Evolutionary conservation across 305 asterid genomes (phyloP).

Genomic region (Fraxinus ornus): DNA sequence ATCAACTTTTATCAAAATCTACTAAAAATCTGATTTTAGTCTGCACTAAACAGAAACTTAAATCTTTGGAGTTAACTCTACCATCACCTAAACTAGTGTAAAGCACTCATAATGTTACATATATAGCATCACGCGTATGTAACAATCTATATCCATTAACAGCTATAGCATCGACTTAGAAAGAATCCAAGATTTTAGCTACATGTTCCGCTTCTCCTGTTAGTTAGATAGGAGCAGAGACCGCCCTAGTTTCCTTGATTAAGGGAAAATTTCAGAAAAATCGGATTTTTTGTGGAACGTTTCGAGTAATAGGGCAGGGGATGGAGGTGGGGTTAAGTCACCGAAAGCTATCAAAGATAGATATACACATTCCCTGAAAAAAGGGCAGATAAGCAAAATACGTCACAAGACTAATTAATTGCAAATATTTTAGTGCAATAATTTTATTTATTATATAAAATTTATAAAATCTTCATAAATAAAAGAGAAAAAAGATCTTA

Average conservation of each 20-base stretch:
- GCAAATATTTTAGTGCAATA: background rate
- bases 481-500: conserved; percentile 27
- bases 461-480: conserved; percentile 4
- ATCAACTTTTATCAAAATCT: too few species aligned
- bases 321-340: background rate
- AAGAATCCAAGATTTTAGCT: background rate
- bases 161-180: background rate
- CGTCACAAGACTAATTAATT: conserved; percentile 28
- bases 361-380: background rate
- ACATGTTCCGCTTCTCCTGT: too few species aligned
- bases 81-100: background rate
- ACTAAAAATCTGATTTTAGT: too few species aligned
- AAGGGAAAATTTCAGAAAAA: background rate
- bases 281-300: background rate
- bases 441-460: background rate
- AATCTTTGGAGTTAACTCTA: too few species aligned
- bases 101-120: background rate
- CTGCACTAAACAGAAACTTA: too few species aligned
- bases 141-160: background rate
- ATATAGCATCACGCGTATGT: background rate
- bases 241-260: background rate
- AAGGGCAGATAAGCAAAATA: conserved; percentile 9
- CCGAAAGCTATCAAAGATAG: background rate
- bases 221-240: too few species aligned
- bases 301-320: background rate